A percentile compares a stretch with the other conserved stretches of the same genome.
phyloP scores from a whole-genome alignment of 2,329 filamentous ascomycete species.

The Beauveria scarabaeidicola region DNA sequence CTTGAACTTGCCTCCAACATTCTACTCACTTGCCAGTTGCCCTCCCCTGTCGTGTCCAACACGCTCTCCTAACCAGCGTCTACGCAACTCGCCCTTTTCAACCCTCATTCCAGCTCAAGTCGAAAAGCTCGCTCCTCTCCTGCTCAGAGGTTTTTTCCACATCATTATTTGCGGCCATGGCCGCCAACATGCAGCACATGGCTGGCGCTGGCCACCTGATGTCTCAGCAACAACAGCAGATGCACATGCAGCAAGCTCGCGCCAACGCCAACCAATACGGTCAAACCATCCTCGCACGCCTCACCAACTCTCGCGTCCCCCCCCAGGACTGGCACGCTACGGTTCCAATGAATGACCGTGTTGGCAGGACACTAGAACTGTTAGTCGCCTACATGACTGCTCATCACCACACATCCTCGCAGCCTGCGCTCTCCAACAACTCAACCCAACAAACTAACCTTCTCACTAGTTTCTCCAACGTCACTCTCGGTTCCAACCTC shows the following conservation, averaged over 20 bases:
- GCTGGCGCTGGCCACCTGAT: conserved; percentile 33
- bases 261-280: conserved; percentile 22
- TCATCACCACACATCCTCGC: neutral
- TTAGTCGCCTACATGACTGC: conserved; percentile 21
- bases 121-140: neutral
- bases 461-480: conserved; percentile 40
- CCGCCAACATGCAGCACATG: conserved; percentile 53
- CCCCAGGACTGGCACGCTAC: conserved; percentile 29
- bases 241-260: conserved; percentile 25
- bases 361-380: conserved; percentile 35
- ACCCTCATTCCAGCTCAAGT: neutral
- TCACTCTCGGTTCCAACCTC: conserved; percentile 30
- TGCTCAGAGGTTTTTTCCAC: neutral
- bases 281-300: conserved; percentile 32
- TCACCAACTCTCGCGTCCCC: conserved; percentile 25
- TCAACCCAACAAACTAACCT: neutral
- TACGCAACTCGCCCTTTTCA: neutral
- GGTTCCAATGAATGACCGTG: conserved; percentile 30
- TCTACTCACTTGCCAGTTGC: neutral
- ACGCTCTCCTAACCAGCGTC: neutral
- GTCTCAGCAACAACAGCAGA: conserved; percentile 30
- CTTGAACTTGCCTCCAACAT: too few relatives aligned
- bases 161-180: conserved; percentile 40
- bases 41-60: neutral
- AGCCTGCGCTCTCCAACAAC: neutral